Conservation (phyloP, 768 basidiomycete species). For the Lentinula lateritia region DNA sequence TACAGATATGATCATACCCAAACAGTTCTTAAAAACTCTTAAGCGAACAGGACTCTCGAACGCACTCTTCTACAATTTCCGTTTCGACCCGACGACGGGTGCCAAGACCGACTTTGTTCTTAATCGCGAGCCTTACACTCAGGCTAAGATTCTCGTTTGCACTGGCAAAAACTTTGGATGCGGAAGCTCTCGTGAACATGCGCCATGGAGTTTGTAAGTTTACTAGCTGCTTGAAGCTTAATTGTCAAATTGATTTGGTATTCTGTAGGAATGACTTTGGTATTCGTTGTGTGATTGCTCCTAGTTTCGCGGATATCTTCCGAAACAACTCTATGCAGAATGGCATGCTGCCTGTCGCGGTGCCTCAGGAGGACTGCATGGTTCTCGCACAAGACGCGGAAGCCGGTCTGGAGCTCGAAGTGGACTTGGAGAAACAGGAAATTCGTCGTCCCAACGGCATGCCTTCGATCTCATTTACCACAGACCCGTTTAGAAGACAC, state of each 20-base stretch:
- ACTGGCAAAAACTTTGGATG: constrained; percentile 90
- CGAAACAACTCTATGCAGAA: constrained; percentile 89
- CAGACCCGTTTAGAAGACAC: constrained; percentile 88
- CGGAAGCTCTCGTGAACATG: constrained; percentile 87
- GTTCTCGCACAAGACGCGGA: constrained; percentile 74
- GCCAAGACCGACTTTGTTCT: constrained; percentile 80
- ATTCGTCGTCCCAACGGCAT: constrained; percentile 72
- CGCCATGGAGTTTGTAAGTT: constrained; percentile 79
- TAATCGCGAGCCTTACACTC: constrained; percentile 72
- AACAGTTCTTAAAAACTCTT: constrained; percentile 89
- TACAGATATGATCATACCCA: constrained; percentile 93
- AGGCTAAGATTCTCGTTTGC: constrained; percentile 76
- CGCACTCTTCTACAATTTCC: constrained; percentile 77
- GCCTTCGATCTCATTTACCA: constrained; percentile 66
- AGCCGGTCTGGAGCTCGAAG: constrained; percentile 69
- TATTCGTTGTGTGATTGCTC: constrained; percentile 82
- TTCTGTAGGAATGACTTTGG: constrained; percentile 75
- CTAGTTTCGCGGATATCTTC: constrained; percentile 90
- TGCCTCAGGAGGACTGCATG: constrained; percentile 67
- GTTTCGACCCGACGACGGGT: constrained; percentile 75
- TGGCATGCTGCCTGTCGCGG: constrained; percentile 77
- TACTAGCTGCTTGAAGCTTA: neutral
- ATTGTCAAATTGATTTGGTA: constrained; percentile 5
- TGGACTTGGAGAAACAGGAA: constrained; percentile 81
- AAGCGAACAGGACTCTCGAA: constrained; percentile 84